Percentiles rank a stretch among this genome's conserved stretches.
Conservation (phyloP, 345 rosid genomes). For the Eucalyptus guilfoylei region DNA sequence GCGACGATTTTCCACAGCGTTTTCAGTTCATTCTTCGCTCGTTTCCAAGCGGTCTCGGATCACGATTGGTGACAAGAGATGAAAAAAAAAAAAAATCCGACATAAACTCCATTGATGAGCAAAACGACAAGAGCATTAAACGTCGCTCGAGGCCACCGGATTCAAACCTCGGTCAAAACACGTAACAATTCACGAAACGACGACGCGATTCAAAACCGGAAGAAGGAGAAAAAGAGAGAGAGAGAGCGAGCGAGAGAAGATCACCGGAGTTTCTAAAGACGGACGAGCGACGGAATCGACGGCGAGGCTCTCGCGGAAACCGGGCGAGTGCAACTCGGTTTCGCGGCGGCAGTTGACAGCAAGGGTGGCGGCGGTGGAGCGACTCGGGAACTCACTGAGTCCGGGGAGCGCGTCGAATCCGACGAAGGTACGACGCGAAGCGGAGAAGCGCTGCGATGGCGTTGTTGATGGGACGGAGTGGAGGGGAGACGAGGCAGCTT, state of each 20-base stretch:
- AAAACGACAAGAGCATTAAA: background rate
- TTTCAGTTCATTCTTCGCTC: background rate
- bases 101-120: background rate
- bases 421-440: fast-evolving
- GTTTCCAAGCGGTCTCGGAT: background rate
- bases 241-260: background rate
- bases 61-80: background rate
- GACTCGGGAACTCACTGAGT: background rate
- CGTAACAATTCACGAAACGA: background rate
- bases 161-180: background rate
- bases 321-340: background rate
- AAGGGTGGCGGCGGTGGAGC: background rate
- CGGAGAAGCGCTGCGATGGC: background rate
- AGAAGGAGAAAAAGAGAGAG: background rate
- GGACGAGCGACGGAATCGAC: background rate
- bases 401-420: background rate
- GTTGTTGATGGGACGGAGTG: background rate
- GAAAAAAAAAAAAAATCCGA: background rate
- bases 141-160: background rate
- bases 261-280: background rate
- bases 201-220: background rate
- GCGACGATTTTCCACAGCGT: background rate
- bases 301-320: background rate
- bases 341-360: background rate
- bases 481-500: background rate